Evolutionary conservation across 1,284 basidiomycete genomes (phyloP).

Genomic region (Kwoniella shivajii): DNA sequence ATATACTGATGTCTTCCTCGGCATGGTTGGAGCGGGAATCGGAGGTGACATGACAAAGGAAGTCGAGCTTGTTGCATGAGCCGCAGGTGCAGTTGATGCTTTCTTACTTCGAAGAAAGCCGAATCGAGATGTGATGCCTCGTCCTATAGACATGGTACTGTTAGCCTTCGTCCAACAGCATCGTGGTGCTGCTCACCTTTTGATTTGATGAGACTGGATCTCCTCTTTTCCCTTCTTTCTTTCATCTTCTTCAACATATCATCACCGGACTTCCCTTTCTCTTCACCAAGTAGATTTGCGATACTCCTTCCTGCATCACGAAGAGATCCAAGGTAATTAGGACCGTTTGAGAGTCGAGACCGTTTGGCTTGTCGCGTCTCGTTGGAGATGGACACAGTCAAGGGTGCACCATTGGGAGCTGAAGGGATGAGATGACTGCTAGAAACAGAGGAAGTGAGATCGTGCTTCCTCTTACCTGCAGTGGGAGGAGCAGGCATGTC

Average conservation of each 20-base stretch:
- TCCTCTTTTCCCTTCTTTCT: slow-evolving; percentile 20
- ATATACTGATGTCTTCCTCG: slow-evolving; percentile 21
- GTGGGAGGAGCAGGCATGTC: background rate
- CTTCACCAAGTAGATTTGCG: slow-evolving; percentile 29
- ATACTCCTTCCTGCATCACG: slow-evolving; percentile 35
- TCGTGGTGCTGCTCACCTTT: slow-evolving; percentile 16
- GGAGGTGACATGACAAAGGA: slow-evolving; percentile 2
- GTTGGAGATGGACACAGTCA: slow-evolving; percentile 3
- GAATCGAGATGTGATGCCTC: slow-evolving; percentile 18
- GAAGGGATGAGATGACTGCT: slow-evolving; percentile 23
- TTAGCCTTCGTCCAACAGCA: background rate
- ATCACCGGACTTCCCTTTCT: slow-evolving; percentile 8
- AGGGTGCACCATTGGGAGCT: slow-evolving; percentile 35
- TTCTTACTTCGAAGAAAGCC: slow-evolving; percentile 18
- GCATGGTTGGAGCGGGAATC: slow-evolving; percentile 16
- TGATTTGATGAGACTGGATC: slow-evolving; percentile 23
- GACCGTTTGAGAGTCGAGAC: slow-evolving; percentile 28
- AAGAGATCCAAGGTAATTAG: slow-evolving; percentile 31
- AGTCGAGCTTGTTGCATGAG: background rate
- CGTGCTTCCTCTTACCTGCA: slow-evolving; percentile 28
- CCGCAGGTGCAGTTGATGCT: background rate
- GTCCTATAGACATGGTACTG: background rate
- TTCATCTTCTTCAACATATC: slow-evolving; percentile 17
- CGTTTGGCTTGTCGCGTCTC: slow-evolving; percentile 33
- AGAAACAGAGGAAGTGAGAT: background rate